Base-by-base conservation (phyloP, 495 filamentous ascomycete genomes). In the Neurospora sp. region DNA sequence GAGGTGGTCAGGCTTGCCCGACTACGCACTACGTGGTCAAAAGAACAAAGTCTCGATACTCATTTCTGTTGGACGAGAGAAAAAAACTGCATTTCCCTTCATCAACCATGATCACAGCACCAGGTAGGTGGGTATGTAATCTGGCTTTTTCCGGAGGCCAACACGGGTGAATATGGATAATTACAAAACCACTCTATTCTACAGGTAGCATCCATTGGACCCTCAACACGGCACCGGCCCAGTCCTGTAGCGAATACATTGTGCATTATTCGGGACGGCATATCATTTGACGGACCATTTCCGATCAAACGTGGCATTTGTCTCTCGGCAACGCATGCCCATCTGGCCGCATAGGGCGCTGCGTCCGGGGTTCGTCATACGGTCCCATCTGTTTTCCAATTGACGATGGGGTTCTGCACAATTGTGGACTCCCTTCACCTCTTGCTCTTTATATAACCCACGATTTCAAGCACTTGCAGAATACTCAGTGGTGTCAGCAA, bases 81-180 rank as follows among this genome's bases (percentile, higher is more conserved):
- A 31, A 31, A 53, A 53, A 9, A 5, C 3, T 45, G 0, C n/a
- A 6, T 53, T 53, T 17, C 3, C 8, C 44, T 9, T 38, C 35
- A 37, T 12, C n/a, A 37, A 1, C 31, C 70, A 35, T 31, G 27
- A 31, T 31, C 3, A 31, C 27, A 31, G 27, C 27, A 31, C 27
- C 27, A 31, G 27, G 27, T 31, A 6, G 70, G 71, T 69, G 73
- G 68, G 31, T 65, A 74, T 68, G 44, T 69, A 74, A 74, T 72
- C 53, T 73, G 38, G 27, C 40, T 40, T 37, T 27, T 40, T 45
- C 40, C 16, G 39, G 40, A 45, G 41, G 73, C 61, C 35, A 73
- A 68, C 45, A 20, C 73, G 71, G 73, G 40, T 75, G 68, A 73
- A 75, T 74, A 69, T 68, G 71, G 73, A 45, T 75, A 75, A 75